These are phyloP conservation scores for Lobulomyces angularis DNA, from an alignment of 192 early-diverging fungal genomes.

Conservation along the genomic window DNA sequence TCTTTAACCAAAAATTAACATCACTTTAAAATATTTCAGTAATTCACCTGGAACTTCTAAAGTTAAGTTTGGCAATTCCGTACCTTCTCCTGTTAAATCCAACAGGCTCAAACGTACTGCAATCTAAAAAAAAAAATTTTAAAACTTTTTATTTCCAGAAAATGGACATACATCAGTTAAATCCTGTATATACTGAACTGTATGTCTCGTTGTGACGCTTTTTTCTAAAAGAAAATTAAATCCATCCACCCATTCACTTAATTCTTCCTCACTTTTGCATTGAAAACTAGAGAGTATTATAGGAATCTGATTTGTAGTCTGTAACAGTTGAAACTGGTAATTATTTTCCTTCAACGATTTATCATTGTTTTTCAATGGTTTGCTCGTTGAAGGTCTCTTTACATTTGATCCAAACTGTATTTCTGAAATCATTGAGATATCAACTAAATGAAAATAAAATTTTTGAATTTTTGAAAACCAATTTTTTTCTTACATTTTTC, in stretches of 20 bases:
- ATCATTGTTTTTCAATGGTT: neutral
- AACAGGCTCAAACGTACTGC: conserved; percentile 53
- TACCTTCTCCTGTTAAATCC: conserved; percentile 51
- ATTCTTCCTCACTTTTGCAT: conserved; percentile 30
- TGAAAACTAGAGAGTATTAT: conserved; percentile 41
- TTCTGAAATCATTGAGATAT: conserved; percentile 14
- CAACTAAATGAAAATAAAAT: conserved; percentile 12
- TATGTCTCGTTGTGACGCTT: conserved; percentile 48
- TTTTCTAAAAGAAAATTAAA: conserved; percentile 59
- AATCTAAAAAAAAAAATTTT: too few relatives aligned
- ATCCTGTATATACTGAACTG: conserved; percentile 45
- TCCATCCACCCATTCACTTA: conserved; percentile 62
- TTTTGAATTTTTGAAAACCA: neutral
- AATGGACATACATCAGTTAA: conserved; percentile 59
- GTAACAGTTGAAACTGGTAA: conserved; percentile 1
- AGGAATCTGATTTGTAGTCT: conserved; percentile 8
- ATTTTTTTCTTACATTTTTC: conserved; percentile 37
- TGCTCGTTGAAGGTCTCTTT: neutral
- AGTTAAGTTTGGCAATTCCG: conserved; percentile 32
- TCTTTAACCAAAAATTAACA: too few relatives aligned
- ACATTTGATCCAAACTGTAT: conserved; percentile 4
- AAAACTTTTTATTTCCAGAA: too few relatives aligned
- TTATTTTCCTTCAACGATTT: too few relatives aligned
- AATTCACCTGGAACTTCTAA: too few relatives aligned
- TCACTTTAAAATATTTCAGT: too few relatives aligned